Evolutionary conservation across 2,329 filamentous ascomycete genomes (phyloP).

Genomic region (Coleophoma eucalyptorum): DNA sequence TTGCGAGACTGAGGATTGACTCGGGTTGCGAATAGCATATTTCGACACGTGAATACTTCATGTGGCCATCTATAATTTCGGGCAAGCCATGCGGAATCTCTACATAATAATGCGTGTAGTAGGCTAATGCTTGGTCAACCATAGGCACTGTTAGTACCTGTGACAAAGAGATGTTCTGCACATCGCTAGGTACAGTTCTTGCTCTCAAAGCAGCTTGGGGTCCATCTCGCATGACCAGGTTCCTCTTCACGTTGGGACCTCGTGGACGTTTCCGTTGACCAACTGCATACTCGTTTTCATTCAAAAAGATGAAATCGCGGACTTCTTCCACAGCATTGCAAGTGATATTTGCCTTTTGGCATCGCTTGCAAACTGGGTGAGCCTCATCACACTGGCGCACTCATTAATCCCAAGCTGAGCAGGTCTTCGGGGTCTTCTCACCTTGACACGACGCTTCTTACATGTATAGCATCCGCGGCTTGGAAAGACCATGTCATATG

Average conservation of each 20-base stretch:
- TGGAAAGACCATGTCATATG: slow-evolving; percentile 4
- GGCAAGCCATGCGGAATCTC: slow-evolving; percentile 1
- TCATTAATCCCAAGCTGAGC: not conserved
- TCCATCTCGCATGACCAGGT: not conserved
- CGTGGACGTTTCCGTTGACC: slow-evolving; percentile 10
- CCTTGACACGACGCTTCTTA: slow-evolving; percentile 8
- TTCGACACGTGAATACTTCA: not conserved
- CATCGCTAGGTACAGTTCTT: too few species aligned
- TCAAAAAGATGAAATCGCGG: slow-evolving; percentile 5
- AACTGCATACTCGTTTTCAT: slow-evolving; percentile 9
- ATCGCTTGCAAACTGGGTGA: slow-evolving; percentile 7
- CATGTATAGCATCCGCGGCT: slow-evolving; percentile 8
- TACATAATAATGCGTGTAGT: slow-evolving; percentile 2
- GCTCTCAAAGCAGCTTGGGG: not conserved
- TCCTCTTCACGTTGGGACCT: slow-evolving; percentile 7
- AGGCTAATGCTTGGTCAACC: not conserved
- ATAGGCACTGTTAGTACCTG: not conserved
- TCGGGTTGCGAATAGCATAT: not conserved
- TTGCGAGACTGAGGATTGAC: slow-evolving; percentile 4
- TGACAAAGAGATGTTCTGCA: not conserved
- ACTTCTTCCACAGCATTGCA: slow-evolving; percentile 1
- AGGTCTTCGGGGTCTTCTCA: too few species aligned
- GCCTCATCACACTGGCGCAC: slow-evolving; percentile 6
- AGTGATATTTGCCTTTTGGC: slow-evolving; percentile 7
- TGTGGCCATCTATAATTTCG: slow-evolving; percentile 2